Evolutionary conservation across 441 rosid genomes (phyloP), one percentile per base, ranked within the genome.

Genomic region (Rhodomyrtus psidioides): DNA sequence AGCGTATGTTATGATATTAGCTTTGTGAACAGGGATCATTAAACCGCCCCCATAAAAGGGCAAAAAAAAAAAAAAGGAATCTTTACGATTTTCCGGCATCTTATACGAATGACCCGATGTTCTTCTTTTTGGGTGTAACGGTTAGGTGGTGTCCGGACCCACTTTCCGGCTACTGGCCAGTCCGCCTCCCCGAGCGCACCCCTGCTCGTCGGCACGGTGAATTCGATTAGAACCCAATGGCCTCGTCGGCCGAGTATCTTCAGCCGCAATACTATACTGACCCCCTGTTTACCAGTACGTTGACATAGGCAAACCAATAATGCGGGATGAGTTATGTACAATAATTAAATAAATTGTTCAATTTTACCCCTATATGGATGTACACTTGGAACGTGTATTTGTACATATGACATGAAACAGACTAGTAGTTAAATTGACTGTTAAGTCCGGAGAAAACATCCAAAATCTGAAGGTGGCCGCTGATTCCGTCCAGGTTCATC

Each of bases 401-500:
- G 12, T 28, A 28, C 4, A 28, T 9, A 28, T 4, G 24, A 62
- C 0, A 8, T 4, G 44, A 30, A 8, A 53, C 5, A 30, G 49
- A 34, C 34, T 12, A 39, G n/a, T 2, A 5, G 79, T 3, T 39
- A 34, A 70, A 39, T 70, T 39, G 79, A 39, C 49, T 39, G 49
- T 21, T 70, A 34, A 70, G n/a, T 21, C 49, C 23, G n/a, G 7
- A 70, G 49, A 70, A 5, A 70, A 70, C 15, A 23, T 21, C n/a
- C n/a, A 10, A 70, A 70, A 34, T 10, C 49, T 10, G 79, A 39
- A 70, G 49, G 44, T 23, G 26, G 79, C 79, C 4, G 4, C n/a
- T 39, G n/a, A 21, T 70, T 34, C 79, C 49, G 79, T 70, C 79
- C 79, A 70, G 79, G 49, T 70, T 70, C 76, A 6, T 70, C 49